Percentiles rank a stretch among this genome's conserved stretches.
These are phyloP conservation scores for Macrophomina tecta DNA, from an alignment of 2,329 filamentous ascomycete species.

Conservation along the genomic window DNA sequence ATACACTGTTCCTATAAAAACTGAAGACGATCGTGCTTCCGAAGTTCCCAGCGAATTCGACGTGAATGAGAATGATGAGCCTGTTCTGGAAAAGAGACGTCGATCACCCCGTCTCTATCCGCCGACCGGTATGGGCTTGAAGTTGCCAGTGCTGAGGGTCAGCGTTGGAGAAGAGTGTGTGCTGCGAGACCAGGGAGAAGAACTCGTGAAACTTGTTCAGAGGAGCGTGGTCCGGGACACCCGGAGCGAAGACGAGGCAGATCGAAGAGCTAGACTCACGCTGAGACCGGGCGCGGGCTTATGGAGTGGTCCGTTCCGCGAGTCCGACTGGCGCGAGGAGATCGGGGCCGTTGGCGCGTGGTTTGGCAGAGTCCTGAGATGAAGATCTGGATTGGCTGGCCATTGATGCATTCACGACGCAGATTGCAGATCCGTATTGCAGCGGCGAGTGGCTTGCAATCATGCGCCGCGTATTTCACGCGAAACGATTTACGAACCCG, in stretches of 20 bases:
- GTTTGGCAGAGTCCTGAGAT: constrained; percentile 18
- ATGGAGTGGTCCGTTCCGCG: constrained; percentile 22
- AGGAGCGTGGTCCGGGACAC: constrained; percentile 36
- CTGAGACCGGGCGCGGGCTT: constrained; percentile 13
- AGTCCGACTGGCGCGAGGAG: constrained; percentile 10
- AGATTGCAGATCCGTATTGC: neutral
- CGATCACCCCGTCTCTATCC: constrained; percentile 47
- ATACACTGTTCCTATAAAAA: constrained; percentile 37
- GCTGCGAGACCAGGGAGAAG: constrained; percentile 48
- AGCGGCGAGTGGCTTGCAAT: neutral
- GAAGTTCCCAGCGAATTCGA: constrained; percentile 20
- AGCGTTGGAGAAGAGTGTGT: constrained; percentile 46
- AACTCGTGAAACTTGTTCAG: constrained; percentile 48
- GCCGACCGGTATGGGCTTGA: constrained; percentile 45
- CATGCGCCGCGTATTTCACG: neutral
- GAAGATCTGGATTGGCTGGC: neutral
- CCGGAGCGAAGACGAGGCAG: constrained; percentile 6
- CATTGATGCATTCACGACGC: neutral
- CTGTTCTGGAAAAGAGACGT: constrained; percentile 40
- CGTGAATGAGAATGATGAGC: constrained; percentile 21
- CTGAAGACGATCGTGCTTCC: constrained; percentile 38
- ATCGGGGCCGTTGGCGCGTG: constrained; percentile 21
- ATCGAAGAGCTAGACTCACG: neutral
- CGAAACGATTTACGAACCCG: neutral
- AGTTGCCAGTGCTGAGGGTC: constrained; percentile 50